Base-by-base conservation (phyloP, 768 basidiomycete species). In the Mycena albidolilacea region DNA sequence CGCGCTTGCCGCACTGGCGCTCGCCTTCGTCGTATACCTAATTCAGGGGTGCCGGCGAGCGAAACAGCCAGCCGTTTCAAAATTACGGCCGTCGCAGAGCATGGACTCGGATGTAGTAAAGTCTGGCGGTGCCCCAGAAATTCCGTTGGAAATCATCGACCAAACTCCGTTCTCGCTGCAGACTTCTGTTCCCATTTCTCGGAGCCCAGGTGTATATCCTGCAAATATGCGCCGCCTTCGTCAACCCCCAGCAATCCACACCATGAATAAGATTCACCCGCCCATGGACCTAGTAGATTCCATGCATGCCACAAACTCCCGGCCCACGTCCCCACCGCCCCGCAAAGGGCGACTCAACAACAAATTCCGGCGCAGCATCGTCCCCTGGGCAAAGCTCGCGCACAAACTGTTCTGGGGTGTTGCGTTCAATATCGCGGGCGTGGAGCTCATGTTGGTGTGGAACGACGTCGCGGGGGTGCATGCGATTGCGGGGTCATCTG, bases 391-490 rank as follows among this genome's bases (percentile, higher is more conserved):
- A 23, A 23, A 1, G n/a, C 60, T 62, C 21, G 60, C 43, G 43
- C 39, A 62, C 4, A 62, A 62, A 21, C 39, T 44, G 9, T 62
- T 62, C 60, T 62, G 37, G 37, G 58, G 58, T 38, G 4, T 59
- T 38, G 58, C 58, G 15, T 59, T 59, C 58, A 39, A 59, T 17
- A 19, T 59, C 17, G 58, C 58, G 15, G 58, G 58, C 38, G 58
- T 11, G 15, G 58, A 59, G n/a, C 19, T 59, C 37, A 59, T 59
- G 58, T 10, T 59, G 58, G 19, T 17, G 58, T 59, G 58, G 58
- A 59, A 59, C 37, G 21, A 59, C 38, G 58, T 59, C 37, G 35
- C 38, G 58, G 58, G 58, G 37, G 58, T 59, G 37, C 58, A 59
- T 6, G 19, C 38, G 7, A 60, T 60, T 11, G 59, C 23, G 15